phyloP scores from a whole-genome alignment of 208 protist genomes.

The Acanthamoeba culbertsoni region DNA sequence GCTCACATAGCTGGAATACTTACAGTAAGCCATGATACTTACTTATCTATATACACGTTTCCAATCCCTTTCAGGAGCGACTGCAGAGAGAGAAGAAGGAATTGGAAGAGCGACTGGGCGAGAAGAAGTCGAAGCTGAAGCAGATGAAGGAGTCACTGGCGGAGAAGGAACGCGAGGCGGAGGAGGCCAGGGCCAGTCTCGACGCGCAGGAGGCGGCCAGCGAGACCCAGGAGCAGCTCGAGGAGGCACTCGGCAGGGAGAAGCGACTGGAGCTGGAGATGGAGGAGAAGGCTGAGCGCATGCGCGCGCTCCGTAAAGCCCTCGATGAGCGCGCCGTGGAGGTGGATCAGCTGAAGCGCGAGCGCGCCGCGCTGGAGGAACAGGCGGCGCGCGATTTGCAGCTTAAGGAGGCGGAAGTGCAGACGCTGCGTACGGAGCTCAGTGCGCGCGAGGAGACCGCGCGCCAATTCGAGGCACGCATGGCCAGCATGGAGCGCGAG shows the following conservation, averaged over 20 bases:
- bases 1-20: too few relatives aligned
- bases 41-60: too few relatives aligned
- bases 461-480: not conserved
- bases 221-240: not conserved
- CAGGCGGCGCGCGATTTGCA: not conserved
- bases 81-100: not conserved
- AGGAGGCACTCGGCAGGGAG: not conserved
- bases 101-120: not conserved
- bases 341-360: not conserved
- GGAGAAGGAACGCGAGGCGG: not conserved
- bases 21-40: too few relatives aligned
- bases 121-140: conserved; percentile 21
- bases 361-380: not conserved
- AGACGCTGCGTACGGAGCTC: not conserved
- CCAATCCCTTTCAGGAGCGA: not conserved
- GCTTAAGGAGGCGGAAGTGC: not conserved
- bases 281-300: not conserved
- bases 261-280: conserved; percentile 12
- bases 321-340: not conserved
- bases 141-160: not conserved
- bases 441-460: not conserved
- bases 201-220: not conserved
- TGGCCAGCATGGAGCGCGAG: not conserved
- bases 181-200: not conserved
- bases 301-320: not conserved